A percentile compares a stretch with the other conserved stretches of the same genome.
Evolutionary conservation across 805 yeast genomes (phyloP).

Genomic region (Starmerella sirachaensis): DNA sequence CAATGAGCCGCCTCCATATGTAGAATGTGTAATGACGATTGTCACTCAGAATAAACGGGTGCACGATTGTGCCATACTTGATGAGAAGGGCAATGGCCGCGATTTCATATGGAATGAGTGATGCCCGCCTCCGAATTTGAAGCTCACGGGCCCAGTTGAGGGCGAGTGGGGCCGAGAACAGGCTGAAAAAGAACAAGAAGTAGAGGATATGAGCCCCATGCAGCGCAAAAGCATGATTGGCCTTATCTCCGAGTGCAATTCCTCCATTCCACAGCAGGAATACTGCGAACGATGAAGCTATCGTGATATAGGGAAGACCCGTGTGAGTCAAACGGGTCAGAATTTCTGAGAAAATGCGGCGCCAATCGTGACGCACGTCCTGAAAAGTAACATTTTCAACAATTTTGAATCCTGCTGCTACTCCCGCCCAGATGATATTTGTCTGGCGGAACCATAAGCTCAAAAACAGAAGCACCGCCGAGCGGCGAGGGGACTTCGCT

Average conservation of each 20-base stretch:
- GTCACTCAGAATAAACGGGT: constrained; percentile 86
- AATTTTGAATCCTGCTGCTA: constrained; percentile 29
- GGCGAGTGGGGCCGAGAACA: constrained; percentile 72
- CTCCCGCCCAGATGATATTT: constrained; percentile 73
- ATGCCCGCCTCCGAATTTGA: not conserved
- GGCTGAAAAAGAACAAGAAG: constrained; percentile 48
- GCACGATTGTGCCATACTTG: constrained; percentile 45
- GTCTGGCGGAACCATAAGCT: constrained; percentile 82
- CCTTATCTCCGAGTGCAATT: constrained; percentile 82
- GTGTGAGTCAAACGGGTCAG: not conserved
- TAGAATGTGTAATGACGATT: constrained; percentile 91
- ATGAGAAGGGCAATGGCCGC: constrained; percentile 16
- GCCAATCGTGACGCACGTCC: not conserved
- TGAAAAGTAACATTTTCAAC: not conserved
- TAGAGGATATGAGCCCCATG: constrained; percentile 78
- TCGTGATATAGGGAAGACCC: constrained; percentile 20
- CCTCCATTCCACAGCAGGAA: constrained; percentile 67
- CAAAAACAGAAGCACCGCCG: constrained; percentile 46
- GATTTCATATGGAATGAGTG: constrained; percentile 9
- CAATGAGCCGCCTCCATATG: constrained; percentile 55
- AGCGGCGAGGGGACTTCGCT: constrained; percentile 25
- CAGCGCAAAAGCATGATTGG: constrained; percentile 58
- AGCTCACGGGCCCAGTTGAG: constrained; percentile 25
- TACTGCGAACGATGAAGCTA: constrained; percentile 38
- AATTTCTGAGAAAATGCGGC: not conserved